A percentile compares a stretch with the other conserved stretches of the same genome.
Evolutionary conservation across 768 basidiomycete genomes (phyloP).

Genomic region (Auricularia sp.): DNA sequence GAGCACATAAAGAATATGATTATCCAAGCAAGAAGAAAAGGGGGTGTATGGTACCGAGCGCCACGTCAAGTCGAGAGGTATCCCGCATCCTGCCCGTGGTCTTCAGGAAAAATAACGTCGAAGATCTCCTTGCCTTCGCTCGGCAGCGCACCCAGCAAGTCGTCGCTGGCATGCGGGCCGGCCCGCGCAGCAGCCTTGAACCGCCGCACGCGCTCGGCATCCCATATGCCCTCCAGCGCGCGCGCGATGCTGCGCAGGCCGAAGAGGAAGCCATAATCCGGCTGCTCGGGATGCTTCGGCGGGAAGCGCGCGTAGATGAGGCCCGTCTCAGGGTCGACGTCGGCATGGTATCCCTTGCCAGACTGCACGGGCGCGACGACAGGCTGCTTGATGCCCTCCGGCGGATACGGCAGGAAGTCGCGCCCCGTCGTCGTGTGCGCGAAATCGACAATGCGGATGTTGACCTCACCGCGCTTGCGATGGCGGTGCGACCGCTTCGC

Average conservation of each 20-base stretch:
- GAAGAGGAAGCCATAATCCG: conserved; percentile 90
- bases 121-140: conserved; percentile 75
- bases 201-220: conserved; percentile 65
- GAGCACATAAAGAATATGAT: not conserved
- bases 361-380: conserved; percentile 26
- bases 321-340: conserved; percentile 74
- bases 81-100: not conserved
- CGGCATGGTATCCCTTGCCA: conserved; percentile 71
- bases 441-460: conserved; percentile 95
- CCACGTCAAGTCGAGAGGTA: not conserved
- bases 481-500: conserved; percentile 47
- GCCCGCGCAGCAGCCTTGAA: conserved; percentile 52
- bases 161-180: conserved; percentile 32
- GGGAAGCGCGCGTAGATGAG: conserved; percentile 88
- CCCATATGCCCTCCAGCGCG: conserved; percentile 78
- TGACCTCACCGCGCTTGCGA: conserved; percentile 81
- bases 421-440: conserved; percentile 94
- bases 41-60: not conserved
- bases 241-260: conserved; percentile 76
- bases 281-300: conserved; percentile 78
- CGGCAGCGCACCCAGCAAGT: conserved; percentile 53
- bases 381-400: conserved; percentile 18
- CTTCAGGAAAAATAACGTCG: conserved; percentile 48
- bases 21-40: not conserved
- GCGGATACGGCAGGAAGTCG: conserved; percentile 71